Percentiles rank a stretch among this genome's conserved stretches.
These are phyloP conservation scores for Plasmodium knowlesi DNA, from an alignment of 169 alveolate genomes.

Conservation along the genomic window DNA sequence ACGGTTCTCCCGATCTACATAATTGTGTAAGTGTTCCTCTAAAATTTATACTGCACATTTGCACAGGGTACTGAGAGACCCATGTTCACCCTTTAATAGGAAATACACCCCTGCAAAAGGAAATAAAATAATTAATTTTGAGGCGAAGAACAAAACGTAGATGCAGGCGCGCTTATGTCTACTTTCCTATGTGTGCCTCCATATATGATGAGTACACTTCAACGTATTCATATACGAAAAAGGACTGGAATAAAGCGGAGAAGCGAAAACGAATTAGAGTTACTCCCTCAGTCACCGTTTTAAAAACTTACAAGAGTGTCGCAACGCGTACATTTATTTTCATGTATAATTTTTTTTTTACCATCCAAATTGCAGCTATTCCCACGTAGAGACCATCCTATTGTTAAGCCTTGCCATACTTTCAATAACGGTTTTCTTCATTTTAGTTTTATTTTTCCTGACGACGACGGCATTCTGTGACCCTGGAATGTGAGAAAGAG, in stretches of 20 bases:
- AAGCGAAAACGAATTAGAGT: neutral
- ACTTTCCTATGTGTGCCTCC: neutral
- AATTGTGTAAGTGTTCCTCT: constrained; percentile 46
- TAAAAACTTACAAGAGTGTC: neutral
- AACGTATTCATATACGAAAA: neutral
- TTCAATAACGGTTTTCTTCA: constrained; percentile 24
- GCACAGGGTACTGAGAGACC: neutral
- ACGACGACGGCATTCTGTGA: constrained; percentile 74
- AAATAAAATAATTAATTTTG: neutral
- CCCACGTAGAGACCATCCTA: constrained; percentile 37
- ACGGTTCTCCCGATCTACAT: constrained; percentile 59
- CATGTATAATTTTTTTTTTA: neutral
- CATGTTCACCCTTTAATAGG: neutral
- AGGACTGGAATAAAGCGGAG: neutral
- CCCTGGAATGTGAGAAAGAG: constrained; percentile 68
- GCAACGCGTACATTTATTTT: neutral
- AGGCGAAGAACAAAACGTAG: neutral
- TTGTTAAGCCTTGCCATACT: neutral
- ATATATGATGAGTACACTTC: neutral
- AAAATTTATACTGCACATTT: neutral
- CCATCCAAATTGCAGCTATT: constrained; percentile 15
- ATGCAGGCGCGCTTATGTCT: neutral
- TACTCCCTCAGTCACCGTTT: neutral
- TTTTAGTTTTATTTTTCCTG: constrained; percentile 54
- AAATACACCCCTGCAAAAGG: neutral